Evolutionary conservation across 345 rosid species (phyloP), one percentile per base, ranked within the genome.

Genomic region (Populus alba): DNA sequence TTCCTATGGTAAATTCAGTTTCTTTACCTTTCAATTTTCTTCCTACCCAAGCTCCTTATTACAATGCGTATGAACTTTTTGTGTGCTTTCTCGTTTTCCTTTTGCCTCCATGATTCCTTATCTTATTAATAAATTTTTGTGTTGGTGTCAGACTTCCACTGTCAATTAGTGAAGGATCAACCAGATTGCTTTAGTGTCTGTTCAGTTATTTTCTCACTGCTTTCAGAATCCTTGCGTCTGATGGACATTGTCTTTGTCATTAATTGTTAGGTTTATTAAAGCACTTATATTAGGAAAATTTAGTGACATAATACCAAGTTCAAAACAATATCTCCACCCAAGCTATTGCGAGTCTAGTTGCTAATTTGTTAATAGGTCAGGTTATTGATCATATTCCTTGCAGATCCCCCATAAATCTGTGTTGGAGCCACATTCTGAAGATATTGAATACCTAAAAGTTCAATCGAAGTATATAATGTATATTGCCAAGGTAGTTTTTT

Each of bases 1-100:
- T 88, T 45, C 85, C 85, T 10, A 87, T 83, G 99, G 98, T 94
- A 91, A 85, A 76, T 70, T 67, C 17, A 37, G 37, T 37, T 59
- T 38, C 39, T n/a, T 66, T 68, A 63, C 25, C 72, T 75, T 70
- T 13, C 71, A 55, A 8, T 80, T 67, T 35, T 70, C 62, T 2
- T 82, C 35, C 59, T 43, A 38, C 17, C 49, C 27, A 6, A 63
- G 11, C 20, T 80, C 29, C 39, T 16, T 68, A 57, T 33, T 23
- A 59, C 5, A 59, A 59, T 59, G 5, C 13, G 22, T 38, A 6
- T 31, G 33, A 33, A 15, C n/a, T 31, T 18, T 35, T 18, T 66
- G 38, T 66, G 37, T 17, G 20, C 37, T 15, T 2, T 7, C 69
- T 66, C 39, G 3, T 66, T 66, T 59, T 59, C 29, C 65, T n/a